A percentile compares a stretch with the other conserved stretches of the same genome.
Conservation (phyloP, 257 asterid genomes). For the Knoxia roxburghii region DNA sequence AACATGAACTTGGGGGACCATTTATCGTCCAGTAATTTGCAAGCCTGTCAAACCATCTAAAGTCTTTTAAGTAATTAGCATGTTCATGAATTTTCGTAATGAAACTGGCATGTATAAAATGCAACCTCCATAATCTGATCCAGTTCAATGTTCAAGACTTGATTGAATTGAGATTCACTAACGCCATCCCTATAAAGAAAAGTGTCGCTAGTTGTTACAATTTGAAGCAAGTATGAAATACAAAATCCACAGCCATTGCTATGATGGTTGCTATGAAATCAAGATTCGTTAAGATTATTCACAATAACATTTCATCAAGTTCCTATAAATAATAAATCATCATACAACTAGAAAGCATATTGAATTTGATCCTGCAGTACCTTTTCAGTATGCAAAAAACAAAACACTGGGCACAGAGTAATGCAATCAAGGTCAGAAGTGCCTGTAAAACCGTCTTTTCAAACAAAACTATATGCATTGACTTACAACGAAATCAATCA, state of each 20-base stretch:
- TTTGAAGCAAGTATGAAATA: not conserved
- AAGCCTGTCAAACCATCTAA: conserved; percentile 36
- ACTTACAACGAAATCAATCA: too few species aligned
- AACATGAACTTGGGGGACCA: conserved; percentile 63
- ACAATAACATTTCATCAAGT: not conserved
- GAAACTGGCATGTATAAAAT: not conserved
- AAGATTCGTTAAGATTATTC: not conserved
- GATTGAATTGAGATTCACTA: conserved; percentile 69
- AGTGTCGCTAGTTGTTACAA: not conserved
- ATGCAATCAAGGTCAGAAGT: not conserved
- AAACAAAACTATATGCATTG: too few species aligned
- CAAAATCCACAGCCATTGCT: too few species aligned
- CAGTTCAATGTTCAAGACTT: conserved; percentile 61
- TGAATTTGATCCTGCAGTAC: not conserved
- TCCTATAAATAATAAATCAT: not conserved
- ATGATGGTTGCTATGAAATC: not conserved
- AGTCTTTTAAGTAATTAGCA: not conserved
- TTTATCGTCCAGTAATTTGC: conserved; percentile 39
- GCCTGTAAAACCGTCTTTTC: not conserved
- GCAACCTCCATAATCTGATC: conserved; percentile 58
- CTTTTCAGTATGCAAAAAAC: not conserved
- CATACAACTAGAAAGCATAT: not conserved
- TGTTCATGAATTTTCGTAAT: not conserved
- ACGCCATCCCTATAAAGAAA: conserved; percentile 59
- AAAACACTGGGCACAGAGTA: not conserved